Evolutionary conservation across 2,329 filamentous ascomycete genomes (phyloP).

Genomic region (Fusarium torreyae): DNA sequence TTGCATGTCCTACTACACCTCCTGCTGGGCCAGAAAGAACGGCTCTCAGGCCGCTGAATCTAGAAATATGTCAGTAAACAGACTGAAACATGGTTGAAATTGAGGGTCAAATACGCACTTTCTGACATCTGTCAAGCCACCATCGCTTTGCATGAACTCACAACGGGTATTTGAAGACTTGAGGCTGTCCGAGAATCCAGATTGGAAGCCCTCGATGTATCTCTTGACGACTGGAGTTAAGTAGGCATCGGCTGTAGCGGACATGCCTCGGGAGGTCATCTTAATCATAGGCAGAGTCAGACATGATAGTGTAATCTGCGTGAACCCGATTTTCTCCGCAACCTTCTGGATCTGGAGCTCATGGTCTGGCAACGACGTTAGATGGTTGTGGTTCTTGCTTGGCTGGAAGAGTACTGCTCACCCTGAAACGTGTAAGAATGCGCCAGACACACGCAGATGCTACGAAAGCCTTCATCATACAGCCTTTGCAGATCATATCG

Average conservation of each 20-base stretch:
- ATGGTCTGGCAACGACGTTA: too few relatives aligned
- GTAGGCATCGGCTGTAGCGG: constrained; percentile 60
- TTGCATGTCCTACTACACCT: constrained; percentile 93
- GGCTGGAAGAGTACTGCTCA: too few relatives aligned
- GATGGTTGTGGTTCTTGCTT: too few relatives aligned
- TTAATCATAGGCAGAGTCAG: too few relatives aligned
- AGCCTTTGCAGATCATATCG: too few relatives aligned
- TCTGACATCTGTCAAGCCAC: constrained; percentile 79
- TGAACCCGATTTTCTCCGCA: too few relatives aligned
- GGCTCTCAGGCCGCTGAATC: constrained; percentile 84
- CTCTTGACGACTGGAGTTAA: constrained; percentile 58
- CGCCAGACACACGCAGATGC: constrained; percentile 90
- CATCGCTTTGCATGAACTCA: constrained; percentile 95
- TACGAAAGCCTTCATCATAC: constrained; percentile 77
- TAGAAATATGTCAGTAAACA: too few relatives aligned
- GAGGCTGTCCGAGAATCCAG: constrained; percentile 84
- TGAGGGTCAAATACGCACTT: constrained; percentile 53
- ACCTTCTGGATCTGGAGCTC: too few relatives aligned
- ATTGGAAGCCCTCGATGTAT: constrained; percentile 61
- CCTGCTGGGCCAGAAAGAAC: constrained; percentile 93
- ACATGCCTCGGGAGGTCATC: constrained; percentile 58
- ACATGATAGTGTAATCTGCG: too few relatives aligned
- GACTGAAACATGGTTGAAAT: too few relatives aligned
- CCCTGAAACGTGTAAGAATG: constrained; percentile 87
- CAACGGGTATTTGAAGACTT: constrained; percentile 80